phyloP scores from a whole-genome alignment of 2,329 filamentous ascomycete species.

The Arachnomyces sp. region DNA sequence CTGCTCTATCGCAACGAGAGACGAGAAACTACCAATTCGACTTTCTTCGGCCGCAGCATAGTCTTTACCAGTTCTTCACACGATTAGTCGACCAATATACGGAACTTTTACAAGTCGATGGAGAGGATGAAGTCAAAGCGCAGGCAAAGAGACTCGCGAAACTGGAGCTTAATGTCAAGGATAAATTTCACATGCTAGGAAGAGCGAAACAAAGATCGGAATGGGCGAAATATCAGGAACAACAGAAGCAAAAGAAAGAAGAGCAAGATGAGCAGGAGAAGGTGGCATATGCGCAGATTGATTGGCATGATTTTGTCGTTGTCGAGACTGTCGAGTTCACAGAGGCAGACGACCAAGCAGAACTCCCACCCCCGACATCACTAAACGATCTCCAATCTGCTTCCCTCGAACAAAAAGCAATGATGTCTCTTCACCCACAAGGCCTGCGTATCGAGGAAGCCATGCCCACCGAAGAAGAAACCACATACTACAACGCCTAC shows the following conservation, averaged over 20 bases:
- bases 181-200: constrained; percentile 72
- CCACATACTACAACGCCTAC: constrained; percentile 44
- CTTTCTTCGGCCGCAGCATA: constrained; percentile 90
- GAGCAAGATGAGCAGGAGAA: constrained; percentile 78
- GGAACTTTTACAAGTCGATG: constrained; percentile 61
- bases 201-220: constrained; percentile 79
- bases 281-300: constrained; percentile 71
- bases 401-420: constrained; percentile 89
- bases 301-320: constrained; percentile 96
- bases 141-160: constrained; percentile 65
- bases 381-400: constrained; percentile 88
- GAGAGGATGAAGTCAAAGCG: constrained; percentile 60
- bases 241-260: constrained; percentile 80
- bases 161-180: constrained; percentile 63
- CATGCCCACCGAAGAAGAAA: constrained; percentile 67
- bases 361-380: constrained; percentile 80
- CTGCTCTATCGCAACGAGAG: constrained; percentile 78
- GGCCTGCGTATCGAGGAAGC: constrained; percentile 88
- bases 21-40: constrained; percentile 90
- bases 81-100: constrained; percentile 89
- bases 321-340: constrained; percentile 92
- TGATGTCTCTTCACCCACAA: constrained; percentile 67
- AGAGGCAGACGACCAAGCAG: constrained; percentile 74
- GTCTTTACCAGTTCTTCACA: constrained; percentile 91
- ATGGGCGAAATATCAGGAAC: constrained; percentile 74